phyloP scores from a whole-genome alignment of 2,329 filamentous ascomycete species.

The Penicillium nordicum region DNA sequence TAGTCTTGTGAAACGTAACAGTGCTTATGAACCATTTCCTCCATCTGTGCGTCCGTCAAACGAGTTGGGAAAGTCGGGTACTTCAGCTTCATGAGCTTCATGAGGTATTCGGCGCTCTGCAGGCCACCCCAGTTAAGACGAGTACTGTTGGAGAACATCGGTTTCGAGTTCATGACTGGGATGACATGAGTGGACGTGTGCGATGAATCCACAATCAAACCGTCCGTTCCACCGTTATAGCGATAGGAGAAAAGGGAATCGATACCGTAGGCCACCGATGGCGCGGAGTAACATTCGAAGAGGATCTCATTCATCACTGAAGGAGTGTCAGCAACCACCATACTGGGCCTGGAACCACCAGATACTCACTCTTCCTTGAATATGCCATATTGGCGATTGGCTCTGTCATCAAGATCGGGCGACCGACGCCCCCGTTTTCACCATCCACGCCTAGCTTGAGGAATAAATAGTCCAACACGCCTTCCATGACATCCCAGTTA shows the following conservation, averaged over 20 bases:
- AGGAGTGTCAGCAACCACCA: constrained; percentile 19
- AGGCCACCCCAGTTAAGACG: constrained; percentile 92
- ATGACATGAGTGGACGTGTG: constrained; percentile 94
- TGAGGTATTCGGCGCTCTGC: constrained; percentile 83
- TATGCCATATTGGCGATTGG: constrained; percentile 88
- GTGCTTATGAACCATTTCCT: constrained; percentile 81
- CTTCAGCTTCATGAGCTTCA: constrained; percentile 85
- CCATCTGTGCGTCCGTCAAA: constrained; percentile 79
- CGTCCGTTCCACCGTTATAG: constrained; percentile 83
- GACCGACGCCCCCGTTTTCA: constrained; percentile 68
- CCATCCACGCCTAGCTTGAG: constrained; percentile 85
- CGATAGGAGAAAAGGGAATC: constrained; percentile 95
- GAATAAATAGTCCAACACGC: constrained; percentile 89
- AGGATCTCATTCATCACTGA: constrained; percentile 94
- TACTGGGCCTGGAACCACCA: neutral
- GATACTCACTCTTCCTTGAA: constrained; percentile 71
- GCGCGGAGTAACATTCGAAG: constrained; percentile 91
- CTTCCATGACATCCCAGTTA: constrained; percentile 98
- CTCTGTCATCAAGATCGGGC: constrained; percentile 93
- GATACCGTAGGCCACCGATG: constrained; percentile 88
- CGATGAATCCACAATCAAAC: constrained; percentile 85
- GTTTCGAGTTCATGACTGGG: constrained; percentile 82
- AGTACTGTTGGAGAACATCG: constrained; percentile 78
- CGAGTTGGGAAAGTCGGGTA: constrained; percentile 88
- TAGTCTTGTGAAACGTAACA: constrained; percentile 87